Evolutionary conservation across 768 basidiomycete genomes (phyloP), one percentile per base, ranked within the genome.

Genomic region (Pleurotus djamor): DNA sequence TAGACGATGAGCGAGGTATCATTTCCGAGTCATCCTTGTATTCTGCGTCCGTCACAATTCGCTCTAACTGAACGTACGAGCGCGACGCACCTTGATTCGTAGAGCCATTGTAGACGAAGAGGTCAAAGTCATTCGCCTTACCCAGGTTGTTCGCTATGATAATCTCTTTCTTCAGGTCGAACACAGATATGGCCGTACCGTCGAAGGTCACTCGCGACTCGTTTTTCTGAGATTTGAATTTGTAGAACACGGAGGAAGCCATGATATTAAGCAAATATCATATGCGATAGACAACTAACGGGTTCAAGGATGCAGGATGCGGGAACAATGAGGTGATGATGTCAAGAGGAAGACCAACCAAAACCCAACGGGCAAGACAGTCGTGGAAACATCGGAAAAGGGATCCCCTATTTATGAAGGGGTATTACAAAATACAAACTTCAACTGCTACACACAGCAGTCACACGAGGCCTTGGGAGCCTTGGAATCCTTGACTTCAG

Each of bases 131-230:
- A 70, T 90, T 94, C 59, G 93, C 94, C 81, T 94, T 96, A 78
- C 89, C 90, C 76, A 99, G 87, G 72, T 90, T 94, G 71, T 98
- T 98, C 71, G 91, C 91, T 68, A 96, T 79, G 68, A 99, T 96
- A 71, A 99, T 93, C 77, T 98, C 97, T 80, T 89, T 92, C 79
- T 99, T 99, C 75, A 99, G 81, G 76, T 99, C 97, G 81, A 98
- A 98, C 66, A 98, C 94, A 69, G 95, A 95, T 70, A 99, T 98
- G 63, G 94, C 94, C 65, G 96, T 98, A 69, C 97, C 97, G 72
- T 99, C 96, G 80, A 99, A 98, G 57, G 93, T 89, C 73, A 99
- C 88, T 71, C 94, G 82, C 59, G 94, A 95, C 76, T 98, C 96
- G 78, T 92, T 88, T 79, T 84, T 92, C 72, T 93, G 89, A 65